Conservation (phyloP, 441 rosid genomes). For the Eutrema salsugineum region DNA sequence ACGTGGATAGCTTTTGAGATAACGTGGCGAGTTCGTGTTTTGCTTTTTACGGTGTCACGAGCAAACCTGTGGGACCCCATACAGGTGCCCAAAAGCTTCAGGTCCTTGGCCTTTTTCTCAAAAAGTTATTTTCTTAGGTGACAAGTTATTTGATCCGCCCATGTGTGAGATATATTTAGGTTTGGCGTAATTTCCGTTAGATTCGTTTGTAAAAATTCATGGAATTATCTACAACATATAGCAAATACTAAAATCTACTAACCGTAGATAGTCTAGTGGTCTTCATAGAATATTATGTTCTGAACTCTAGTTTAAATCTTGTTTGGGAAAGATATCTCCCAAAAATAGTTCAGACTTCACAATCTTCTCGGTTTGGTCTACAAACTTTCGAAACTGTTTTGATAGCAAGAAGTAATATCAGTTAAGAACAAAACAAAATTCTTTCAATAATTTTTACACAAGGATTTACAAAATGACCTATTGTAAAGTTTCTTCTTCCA, state of each 20-base stretch:
- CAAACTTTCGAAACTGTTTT: no score
- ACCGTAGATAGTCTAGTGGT: not conserved
- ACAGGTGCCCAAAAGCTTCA: slow-evolving; percentile 18
- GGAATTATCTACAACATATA: not conserved
- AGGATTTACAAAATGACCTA: no score
- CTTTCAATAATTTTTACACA: no score
- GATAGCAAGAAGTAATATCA: no score
- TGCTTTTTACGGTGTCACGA: slow-evolving; percentile 30
- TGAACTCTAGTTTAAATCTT: no score
- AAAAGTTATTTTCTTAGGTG: not conserved
- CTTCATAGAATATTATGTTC: not conserved
- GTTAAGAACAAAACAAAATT: no score
- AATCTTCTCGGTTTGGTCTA: no score
- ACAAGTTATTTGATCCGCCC: not conserved
- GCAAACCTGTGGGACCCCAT: slow-evolving; percentile 15
- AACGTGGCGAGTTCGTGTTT: slow-evolving; percentile 30
- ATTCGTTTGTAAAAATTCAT: not conserved
- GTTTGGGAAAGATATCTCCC: no score
- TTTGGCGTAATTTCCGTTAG: not conserved
- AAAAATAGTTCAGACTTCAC: no score
- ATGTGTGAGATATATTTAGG: not conserved
- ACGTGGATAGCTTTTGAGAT: slow-evolving; percentile 30
- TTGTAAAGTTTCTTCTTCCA: no score
- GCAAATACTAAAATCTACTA: not conserved
- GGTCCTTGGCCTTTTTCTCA: not conserved